Conservation (phyloP, 2,329 filamentous ascomycete species). For the Claviceps pazoutovae region DNA sequence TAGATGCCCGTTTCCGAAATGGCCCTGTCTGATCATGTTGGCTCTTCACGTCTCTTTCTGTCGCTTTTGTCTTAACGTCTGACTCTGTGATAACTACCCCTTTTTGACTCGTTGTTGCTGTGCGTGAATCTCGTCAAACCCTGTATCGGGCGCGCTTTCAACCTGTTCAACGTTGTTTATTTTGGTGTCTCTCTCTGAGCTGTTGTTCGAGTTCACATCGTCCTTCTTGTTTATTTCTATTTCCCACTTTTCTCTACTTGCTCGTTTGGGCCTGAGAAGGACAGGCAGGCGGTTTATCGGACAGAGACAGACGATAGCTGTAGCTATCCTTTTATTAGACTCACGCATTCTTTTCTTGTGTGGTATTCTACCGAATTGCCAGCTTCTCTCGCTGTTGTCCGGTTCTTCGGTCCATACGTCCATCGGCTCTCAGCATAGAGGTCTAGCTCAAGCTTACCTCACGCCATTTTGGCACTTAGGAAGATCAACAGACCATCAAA, state of each 20-base stretch:
- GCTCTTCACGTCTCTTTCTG: not conserved
- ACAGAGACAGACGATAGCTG: slow-evolving; percentile 9
- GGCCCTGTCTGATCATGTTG: too few relatives aligned
- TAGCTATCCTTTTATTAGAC: slow-evolving; percentile 11
- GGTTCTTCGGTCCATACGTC: not conserved
- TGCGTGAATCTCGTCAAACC: not conserved
- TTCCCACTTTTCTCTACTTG: not conserved
- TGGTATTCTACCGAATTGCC: slow-evolving; percentile 6
- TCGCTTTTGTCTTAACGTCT: not conserved
- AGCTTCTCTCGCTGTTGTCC: slow-evolving; percentile 3
- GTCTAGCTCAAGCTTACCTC: not conserved
- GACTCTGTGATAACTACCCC: not conserved
- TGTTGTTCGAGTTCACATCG: not conserved
- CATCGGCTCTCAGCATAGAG: not conserved
- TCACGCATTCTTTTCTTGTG: slow-evolving; percentile 7
- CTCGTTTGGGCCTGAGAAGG: not conserved
- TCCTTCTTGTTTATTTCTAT: not conserved
- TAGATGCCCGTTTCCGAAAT: too few relatives aligned
- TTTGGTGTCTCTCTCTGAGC: not conserved
- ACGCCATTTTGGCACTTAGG: too few relatives aligned
- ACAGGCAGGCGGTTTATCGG: not conserved
- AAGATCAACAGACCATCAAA: slow-evolving; percentile 3
- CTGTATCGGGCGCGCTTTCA: not conserved
- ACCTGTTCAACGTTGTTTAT: not conserved
- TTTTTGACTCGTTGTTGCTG: not conserved